Percentiles rank a stretch among this genome's conserved stretches.
Evolutionary conservation across 2,329 filamentous ascomycete genomes (phyloP).

Genomic region (Colletotrichum australisinense): DNA sequence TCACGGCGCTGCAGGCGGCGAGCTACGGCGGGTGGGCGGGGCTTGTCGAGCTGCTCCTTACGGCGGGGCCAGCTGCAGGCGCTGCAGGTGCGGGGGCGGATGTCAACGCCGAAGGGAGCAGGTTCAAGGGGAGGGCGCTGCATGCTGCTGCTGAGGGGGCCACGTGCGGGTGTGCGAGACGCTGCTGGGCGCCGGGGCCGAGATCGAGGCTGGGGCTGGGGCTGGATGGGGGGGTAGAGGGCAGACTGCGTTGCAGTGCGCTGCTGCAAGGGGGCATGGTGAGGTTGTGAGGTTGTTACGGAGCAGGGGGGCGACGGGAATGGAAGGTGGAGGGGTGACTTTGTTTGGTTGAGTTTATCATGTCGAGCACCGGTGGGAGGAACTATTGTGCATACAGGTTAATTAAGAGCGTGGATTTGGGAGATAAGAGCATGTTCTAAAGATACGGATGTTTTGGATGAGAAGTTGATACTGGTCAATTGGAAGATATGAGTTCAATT

Average conservation of each 20-base stretch:
- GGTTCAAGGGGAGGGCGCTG: conserved; percentile 37
- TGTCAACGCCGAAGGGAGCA: conserved; percentile 39
- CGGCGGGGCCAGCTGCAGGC: too few relatives aligned
- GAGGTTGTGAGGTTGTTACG: conserved; percentile 54
- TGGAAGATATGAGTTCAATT: neutral
- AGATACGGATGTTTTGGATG: neutral
- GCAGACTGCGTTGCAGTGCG: conserved; percentile 48
- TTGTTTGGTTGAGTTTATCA: conserved; percentile 21
- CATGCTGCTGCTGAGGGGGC: conserved; percentile 36
- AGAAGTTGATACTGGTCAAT: neutral
- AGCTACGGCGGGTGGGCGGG: conserved; percentile 49
- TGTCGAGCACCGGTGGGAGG: neutral
- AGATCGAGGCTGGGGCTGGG: conserved; percentile 49
- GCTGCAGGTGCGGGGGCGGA: conserved; percentile 35
- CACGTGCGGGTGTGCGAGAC: conserved; percentile 38
- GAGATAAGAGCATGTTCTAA: neutral
- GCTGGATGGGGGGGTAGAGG: conserved; percentile 33
- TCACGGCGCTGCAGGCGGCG: conserved; percentile 48
- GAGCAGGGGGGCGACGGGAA: conserved; percentile 45
- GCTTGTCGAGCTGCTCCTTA: conserved; percentile 38
- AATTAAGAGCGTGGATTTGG: neutral
- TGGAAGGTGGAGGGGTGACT: conserved; percentile 29
- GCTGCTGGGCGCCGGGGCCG: conserved; percentile 49
- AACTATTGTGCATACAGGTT: neutral
- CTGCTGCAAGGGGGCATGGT: conserved; percentile 49